Evolutionary conservation across 1,284 basidiomycete species (phyloP).

Genomic region (Naganishia sp.): DNA sequence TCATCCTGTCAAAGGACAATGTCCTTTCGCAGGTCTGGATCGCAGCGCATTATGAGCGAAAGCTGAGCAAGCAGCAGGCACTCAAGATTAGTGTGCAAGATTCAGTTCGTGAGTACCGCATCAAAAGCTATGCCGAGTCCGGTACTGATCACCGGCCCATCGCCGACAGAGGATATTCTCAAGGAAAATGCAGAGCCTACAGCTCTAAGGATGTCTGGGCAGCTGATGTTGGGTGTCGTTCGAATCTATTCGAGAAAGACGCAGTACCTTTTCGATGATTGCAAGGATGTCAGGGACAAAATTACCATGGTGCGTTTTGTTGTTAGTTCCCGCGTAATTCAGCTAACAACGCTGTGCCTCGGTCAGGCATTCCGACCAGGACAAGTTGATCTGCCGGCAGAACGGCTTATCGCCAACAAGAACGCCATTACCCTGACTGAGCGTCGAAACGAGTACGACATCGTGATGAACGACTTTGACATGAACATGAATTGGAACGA

Average conservation of each 20-base stretch:
- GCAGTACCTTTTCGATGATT: conserved; percentile 95
- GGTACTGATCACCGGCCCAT: background rate
- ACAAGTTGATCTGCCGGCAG: conserved; percentile 89
- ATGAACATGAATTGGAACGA: conserved; percentile 36
- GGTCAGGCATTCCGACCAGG: conserved; percentile 85
- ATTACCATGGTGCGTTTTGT: conserved; percentile 76
- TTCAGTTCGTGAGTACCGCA: conserved; percentile 70
- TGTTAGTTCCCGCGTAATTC: background rate
- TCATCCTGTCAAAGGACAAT: conserved; percentile 87
- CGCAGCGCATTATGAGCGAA: conserved; percentile 96
- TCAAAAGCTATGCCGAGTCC: background rate
- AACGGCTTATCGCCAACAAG: conserved; percentile 81
- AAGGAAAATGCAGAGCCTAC: conserved; percentile 79
- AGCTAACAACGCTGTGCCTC: background rate
- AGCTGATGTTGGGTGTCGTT: conserved; percentile 91
- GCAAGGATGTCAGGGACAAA: conserved; percentile 90
- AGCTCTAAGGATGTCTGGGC: conserved; percentile 91
- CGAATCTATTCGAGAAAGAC: conserved; percentile 97
- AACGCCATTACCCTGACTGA: conserved; percentile 59
- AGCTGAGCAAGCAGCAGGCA: conserved; percentile 92
- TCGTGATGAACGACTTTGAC: conserved; percentile 31
- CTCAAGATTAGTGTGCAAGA: conserved; percentile 91
- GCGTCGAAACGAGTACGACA: conserved; percentile 43
- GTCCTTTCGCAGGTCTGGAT: conserved; percentile 97
- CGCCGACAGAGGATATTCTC: conserved; percentile 68